Conservation (phyloP, 2,329 filamentous ascomycete genomes). For the Trichoderma afroharzianum region DNA sequence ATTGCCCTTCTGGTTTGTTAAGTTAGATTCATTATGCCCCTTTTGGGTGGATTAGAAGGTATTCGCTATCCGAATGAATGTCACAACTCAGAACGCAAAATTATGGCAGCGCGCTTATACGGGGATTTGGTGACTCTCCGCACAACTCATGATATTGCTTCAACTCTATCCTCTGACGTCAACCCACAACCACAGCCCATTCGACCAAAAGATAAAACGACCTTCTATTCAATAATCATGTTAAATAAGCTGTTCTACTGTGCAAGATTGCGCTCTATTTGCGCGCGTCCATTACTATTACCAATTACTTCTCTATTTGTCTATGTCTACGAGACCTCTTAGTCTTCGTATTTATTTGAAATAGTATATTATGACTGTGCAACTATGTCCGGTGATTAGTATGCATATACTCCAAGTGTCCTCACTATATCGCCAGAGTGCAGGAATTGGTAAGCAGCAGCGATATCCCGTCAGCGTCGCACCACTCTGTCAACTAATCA, state of each 20-base stretch:
- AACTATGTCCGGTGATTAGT: background rate
- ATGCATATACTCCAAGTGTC: background rate
- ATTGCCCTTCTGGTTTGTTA: background rate
- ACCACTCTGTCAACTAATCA: background rate
- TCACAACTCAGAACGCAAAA: background rate
- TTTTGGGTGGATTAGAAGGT: background rate
- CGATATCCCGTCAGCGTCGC: background rate
- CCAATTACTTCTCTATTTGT: background rate
- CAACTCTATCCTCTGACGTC: background rate
- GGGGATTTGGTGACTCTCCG: background rate
- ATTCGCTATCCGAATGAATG: fast-evolving
- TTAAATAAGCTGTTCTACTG: background rate
- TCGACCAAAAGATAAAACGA: background rate
- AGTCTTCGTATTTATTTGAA: background rate
- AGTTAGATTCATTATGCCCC: background rate
- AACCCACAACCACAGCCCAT: background rate
- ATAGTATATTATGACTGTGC: background rate
- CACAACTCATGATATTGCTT: background rate
- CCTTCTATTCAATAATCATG: background rate
- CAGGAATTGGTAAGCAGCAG: background rate
- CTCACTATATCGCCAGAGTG: background rate
- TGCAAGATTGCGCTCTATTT: background rate
- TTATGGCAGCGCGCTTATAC: background rate
- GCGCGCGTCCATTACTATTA: background rate
- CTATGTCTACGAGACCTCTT: background rate